Conservation (phyloP, 805 yeast species). For the Metschnikowia dekortorum region DNA sequence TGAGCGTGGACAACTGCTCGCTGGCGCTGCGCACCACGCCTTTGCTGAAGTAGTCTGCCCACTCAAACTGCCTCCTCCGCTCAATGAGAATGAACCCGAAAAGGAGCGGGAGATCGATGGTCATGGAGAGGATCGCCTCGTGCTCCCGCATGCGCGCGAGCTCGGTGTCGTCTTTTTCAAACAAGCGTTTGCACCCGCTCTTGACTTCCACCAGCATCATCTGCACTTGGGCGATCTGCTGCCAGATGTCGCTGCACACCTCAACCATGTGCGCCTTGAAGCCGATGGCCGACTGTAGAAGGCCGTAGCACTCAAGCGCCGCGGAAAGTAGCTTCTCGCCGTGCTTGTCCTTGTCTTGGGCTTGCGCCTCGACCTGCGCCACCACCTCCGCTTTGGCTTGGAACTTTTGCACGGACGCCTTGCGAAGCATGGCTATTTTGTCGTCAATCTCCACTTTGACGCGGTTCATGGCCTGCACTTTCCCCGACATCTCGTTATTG, state of each 20-base stretch:
- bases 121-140: constrained; percentile 39
- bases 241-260: constrained; percentile 25
- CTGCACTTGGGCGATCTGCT: constrained; percentile 33
- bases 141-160: constrained; percentile 21
- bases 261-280: constrained; percentile 25
- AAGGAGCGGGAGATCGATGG: constrained; percentile 64
- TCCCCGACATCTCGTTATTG: constrained; percentile 29
- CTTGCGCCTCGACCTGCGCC: neutral
- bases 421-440: constrained; percentile 38
- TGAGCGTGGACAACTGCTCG: constrained; percentile 54
- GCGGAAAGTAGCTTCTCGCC: neutral
- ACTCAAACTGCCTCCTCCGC: constrained; percentile 52
- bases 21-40: constrained; percentile 42
- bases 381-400: neutral
- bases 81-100: constrained; percentile 70
- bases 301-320: constrained; percentile 22
- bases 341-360: neutral
- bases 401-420: constrained; percentile 30
- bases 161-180: neutral
- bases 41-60: constrained; percentile 45
- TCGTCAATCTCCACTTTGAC: constrained; percentile 35
- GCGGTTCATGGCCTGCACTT: constrained; percentile 34
- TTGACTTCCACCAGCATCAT: constrained; percentile 34
- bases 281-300: constrained; percentile 28
- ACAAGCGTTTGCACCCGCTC: constrained; percentile 22